Evolutionary conservation across 202 grass and related monocot species (phyloP).

Genomic region (Brachypodium distachyon): DNA sequence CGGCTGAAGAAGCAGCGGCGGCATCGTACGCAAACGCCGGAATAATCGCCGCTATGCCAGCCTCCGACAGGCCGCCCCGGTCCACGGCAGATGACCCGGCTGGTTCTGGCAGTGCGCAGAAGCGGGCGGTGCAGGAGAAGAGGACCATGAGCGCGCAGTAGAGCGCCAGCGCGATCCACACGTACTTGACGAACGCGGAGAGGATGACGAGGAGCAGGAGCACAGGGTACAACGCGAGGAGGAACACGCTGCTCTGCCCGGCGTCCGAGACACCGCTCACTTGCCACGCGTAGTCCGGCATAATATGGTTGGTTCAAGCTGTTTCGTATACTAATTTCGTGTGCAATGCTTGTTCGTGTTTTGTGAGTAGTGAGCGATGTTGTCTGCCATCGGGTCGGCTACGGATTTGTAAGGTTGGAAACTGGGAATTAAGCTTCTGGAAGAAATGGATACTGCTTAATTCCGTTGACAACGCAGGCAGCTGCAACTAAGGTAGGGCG

Average conservation of each 20-base stretch:
- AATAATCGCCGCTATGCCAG: conserved; percentile 21
- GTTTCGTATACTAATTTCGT: no score
- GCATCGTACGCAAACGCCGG: conserved; percentile 28
- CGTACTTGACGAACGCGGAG: conserved; percentile 27
- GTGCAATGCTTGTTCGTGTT: not conserved
- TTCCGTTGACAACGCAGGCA: not conserved
- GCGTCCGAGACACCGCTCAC: not conserved
- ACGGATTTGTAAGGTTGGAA: not conserved
- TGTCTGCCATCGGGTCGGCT: not conserved
- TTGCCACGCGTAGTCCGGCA: not conserved
- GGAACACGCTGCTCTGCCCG: conserved; percentile 8
- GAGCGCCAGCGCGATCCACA: conserved; percentile 29
- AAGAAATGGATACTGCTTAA: not conserved
- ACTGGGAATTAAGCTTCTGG: not conserved
- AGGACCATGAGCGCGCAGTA: conserved; percentile 22
- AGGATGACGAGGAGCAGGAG: conserved; percentile 37
- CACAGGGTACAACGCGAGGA: conserved; percentile 27
- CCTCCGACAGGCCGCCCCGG: conserved; percentile 5
- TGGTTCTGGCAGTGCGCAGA: not conserved
- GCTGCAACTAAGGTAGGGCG: conserved; percentile 22
- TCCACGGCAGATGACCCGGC: not conserved
- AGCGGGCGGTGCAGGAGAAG: not conserved
- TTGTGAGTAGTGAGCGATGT: not conserved
- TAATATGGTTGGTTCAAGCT: not conserved
- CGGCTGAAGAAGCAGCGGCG: not conserved